Conservation (phyloP, 495 filamentous ascomycete species). For the Hypoxylon intermedium region DNA sequence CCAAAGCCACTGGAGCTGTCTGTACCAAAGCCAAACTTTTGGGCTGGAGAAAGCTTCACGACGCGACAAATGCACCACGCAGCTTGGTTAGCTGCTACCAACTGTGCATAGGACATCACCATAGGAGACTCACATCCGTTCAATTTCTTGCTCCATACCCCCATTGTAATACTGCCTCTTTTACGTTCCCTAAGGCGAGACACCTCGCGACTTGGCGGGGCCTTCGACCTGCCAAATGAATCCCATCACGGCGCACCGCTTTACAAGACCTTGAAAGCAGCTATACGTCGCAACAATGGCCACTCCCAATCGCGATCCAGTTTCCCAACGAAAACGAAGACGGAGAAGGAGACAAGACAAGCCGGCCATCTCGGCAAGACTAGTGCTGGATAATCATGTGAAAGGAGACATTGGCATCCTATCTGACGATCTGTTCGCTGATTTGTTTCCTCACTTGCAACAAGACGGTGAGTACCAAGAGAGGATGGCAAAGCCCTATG, state of each 20-base stretch:
- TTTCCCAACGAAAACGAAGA: conserved; percentile 45
- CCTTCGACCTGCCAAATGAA: conserved; percentile 26
- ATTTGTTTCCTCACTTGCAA: conserved; percentile 73
- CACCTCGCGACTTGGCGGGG: conserved; percentile 33
- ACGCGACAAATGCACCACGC: conserved; percentile 4
- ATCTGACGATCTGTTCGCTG: conserved; percentile 82
- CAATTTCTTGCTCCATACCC: conserved; percentile 1
- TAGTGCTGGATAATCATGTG: conserved; percentile 82
- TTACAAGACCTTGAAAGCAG: conserved; percentile 1
- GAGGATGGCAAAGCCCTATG: conserved; percentile 9
- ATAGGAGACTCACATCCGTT: not conserved
- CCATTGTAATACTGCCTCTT: not conserved
- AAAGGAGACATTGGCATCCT: conserved; percentile 87
- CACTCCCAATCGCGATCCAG: conserved; percentile 29
- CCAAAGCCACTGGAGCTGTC: conserved; percentile 15
- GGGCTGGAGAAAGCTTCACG: not conserved
- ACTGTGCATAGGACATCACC: not conserved
- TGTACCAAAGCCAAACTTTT: conserved; percentile 12
- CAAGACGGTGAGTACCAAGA: conserved; percentile 46
- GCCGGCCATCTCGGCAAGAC: conserved; percentile 57
- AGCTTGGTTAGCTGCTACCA: not conserved
- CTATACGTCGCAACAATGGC: conserved; percentile 36
- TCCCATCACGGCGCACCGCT: conserved; percentile 21
- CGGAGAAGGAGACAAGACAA: conserved; percentile 65
- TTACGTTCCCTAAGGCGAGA: conserved; percentile 5